A percentile compares a stretch with the other conserved stretches of the same genome.
These are phyloP conservation scores for Arctostaphylos glauca DNA, from an alignment of 148 eudicot species.

Conservation along the genomic window DNA sequence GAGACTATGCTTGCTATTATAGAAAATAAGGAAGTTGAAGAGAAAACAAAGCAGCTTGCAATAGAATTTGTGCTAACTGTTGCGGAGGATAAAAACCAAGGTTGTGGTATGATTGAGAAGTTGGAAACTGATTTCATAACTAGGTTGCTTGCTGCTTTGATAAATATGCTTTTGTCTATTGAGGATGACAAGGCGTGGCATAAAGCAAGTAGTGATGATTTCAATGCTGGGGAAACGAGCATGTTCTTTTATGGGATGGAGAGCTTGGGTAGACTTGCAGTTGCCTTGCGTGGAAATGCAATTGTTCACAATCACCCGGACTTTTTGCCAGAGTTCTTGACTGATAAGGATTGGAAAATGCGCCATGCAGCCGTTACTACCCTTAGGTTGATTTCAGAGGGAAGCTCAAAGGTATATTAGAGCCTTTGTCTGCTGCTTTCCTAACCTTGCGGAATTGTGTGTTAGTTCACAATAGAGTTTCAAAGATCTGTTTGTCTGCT, in stretches of 20 bases:
- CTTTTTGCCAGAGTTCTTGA: constrained; percentile 36
- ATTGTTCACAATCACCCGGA: constrained; percentile 41
- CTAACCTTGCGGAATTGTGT: too few relatives aligned
- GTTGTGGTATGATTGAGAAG: neutral
- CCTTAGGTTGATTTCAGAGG: constrained; percentile 17
- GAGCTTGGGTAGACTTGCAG: constrained; percentile 48
- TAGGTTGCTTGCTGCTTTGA: constrained; percentile 24
- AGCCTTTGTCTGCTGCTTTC: too few relatives aligned
- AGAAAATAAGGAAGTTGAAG: neutral
- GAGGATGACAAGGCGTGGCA: constrained; percentile 49
- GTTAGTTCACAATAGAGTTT: too few relatives aligned
- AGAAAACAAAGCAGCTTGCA: neutral
- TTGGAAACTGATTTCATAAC: neutral
- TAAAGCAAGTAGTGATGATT: constrained; percentile 36
- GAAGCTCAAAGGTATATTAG: too few relatives aligned
- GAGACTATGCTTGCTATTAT: neutral
- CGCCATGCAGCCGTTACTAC: constrained; percentile 44
- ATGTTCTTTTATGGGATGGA: constrained; percentile 30
- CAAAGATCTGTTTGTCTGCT: too few relatives aligned
- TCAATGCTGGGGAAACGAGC: constrained; percentile 42
- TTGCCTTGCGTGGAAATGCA: constrained; percentile 41
- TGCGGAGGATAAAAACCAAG: neutral
- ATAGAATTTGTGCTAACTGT: neutral
- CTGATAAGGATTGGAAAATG: constrained; percentile 43
- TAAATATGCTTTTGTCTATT: constrained; percentile 42